phyloP scores from a whole-genome alignment of 2,329 filamentous ascomycete species.

The Nothophaeocryptopus gaeumannii region DNA sequence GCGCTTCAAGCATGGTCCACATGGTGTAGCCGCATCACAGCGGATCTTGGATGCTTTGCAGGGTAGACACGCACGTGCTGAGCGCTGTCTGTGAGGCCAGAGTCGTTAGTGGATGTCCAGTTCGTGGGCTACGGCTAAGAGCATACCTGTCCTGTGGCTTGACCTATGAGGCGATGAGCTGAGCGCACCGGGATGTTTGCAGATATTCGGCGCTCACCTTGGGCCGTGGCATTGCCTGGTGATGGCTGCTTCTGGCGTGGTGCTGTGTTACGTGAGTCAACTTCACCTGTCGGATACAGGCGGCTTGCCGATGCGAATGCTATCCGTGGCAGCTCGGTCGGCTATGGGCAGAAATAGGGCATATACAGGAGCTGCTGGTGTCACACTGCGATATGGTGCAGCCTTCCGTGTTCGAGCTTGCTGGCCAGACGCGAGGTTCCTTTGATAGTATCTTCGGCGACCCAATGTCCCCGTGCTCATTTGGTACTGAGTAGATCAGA shows the following conservation, averaged over 20 bases:
- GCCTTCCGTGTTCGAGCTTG: not conserved
- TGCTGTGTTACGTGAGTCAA: slow-evolving; percentile 5
- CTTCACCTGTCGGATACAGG: slow-evolving; percentile 6
- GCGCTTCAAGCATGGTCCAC: slow-evolving; percentile 22
- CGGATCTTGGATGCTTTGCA: slow-evolving; percentile 27
- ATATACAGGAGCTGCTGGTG: slow-evolving; percentile 1
- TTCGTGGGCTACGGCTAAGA: not conserved
- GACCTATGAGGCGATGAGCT: slow-evolving; percentile 13
- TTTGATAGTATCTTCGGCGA: no score
- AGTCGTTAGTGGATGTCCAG: not conserved
- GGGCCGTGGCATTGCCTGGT: slow-evolving; percentile 18
- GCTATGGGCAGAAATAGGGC: slow-evolving; percentile 7
- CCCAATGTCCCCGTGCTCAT: no score
- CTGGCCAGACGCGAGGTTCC: no score
- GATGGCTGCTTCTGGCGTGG: not conserved
- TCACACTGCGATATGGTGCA: slow-evolving; percentile 8
- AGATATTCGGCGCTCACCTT: slow-evolving; percentile 18
- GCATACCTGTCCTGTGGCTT: slow-evolving; percentile 16
- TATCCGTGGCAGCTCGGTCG: slow-evolving; percentile 2
- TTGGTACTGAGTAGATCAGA: no score
- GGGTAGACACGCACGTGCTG: slow-evolving; percentile 21
- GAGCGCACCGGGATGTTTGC: not conserved
- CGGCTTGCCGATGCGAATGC: slow-evolving; percentile 5
- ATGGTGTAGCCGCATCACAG: slow-evolving; percentile 23
- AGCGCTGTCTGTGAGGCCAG: slow-evolving; percentile 15